Evolutionary conservation across 2,329 filamentous ascomycete genomes (phyloP).

Genomic region (Cercospora zeina): DNA sequence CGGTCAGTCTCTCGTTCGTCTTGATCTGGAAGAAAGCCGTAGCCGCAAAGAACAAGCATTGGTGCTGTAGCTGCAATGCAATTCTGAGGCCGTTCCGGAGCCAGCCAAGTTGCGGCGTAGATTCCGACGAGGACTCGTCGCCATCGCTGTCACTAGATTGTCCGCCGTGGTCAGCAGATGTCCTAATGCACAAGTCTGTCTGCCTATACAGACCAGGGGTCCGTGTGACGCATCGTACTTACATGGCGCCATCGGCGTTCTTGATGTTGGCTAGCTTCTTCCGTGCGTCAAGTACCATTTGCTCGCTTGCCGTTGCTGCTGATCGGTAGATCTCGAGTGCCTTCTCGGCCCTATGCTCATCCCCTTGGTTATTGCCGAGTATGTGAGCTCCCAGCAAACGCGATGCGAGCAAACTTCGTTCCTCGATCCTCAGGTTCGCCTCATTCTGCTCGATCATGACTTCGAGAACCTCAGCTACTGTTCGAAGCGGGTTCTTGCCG

Average conservation of each 20-base stretch:
- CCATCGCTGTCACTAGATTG: conserved; percentile 34
- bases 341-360: conserved; percentile 55
- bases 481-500: conserved; percentile 67
- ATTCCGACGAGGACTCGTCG: conserved; percentile 39
- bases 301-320: conserved; percentile 44
- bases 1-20: conserved; percentile 63
- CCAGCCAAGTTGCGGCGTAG: conserved; percentile 30
- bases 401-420: conserved; percentile 66
- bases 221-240: background rate
- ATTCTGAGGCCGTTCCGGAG: conserved; percentile 65
- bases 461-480: conserved; percentile 81
- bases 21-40: conserved; percentile 85
- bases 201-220: background rate
- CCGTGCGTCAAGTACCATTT: conserved; percentile 64
- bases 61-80: conserved; percentile 77
- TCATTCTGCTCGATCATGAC: conserved; percentile 90
- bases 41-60: conserved; percentile 79
- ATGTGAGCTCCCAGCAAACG: conserved; percentile 74
- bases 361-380: conserved; percentile 68
- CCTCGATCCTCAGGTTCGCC: conserved; percentile 63
- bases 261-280: conserved; percentile 59
- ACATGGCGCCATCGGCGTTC: conserved; percentile 17
- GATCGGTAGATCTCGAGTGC: conserved; percentile 70
- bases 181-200: background rate
- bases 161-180: background rate